Base-by-base conservation (phyloP, 2,329 filamentous ascomycete species). In the Paecilomyces fulvus region DNA sequence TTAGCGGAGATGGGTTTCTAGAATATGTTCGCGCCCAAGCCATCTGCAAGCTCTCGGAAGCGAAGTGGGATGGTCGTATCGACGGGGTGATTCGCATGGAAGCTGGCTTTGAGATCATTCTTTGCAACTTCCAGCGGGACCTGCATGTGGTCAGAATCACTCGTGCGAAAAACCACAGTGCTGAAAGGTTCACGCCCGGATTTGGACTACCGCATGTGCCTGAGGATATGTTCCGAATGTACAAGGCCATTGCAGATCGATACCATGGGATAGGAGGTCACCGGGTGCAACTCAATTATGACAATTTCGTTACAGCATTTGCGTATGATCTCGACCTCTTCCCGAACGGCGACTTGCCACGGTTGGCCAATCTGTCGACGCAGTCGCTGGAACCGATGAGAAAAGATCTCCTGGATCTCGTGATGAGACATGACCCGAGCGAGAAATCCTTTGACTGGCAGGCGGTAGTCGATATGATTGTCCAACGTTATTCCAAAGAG, bases 11-110 rank as follows among this genome's bases (percentile, higher is more conserved):
- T 3, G 30, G 49, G 11, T 49, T 49, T 12, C 55, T 56, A 49
- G 85, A 89, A 54, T 61, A 59, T 4, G 66, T 70, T 1, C 81
- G 86, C 6, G 85, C 84, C 0, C 52, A 62, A 1, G 74, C 76
- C 1, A 69, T 88, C 1, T 90, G 87, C 67, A 68, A 77, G 0
- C 62, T 86, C 9, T 77, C 80, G 0, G 9, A 69, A 49, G 57
- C 69, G 63, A 55, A 82, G 67, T 85, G 81, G 81, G 9, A 76
- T 11, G 67, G 67, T 30, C 71, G 72, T 12, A 73, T 88, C n/a
- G 82, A 88, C 62, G 85, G 84, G 0, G 75, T 88, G 21, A 69
- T 89, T 1, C 79, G 86, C 10, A 85, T 85, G 79, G 87, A 90
- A 64, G 79, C 80, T 17, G 87, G 87, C 0, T 89, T 89, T 61